Percentiles rank a stretch among this genome's conserved stretches.
phyloP scores from a whole-genome alignment of 805 yeast genomes.

The Saccharomyces paradoxus region DNA sequence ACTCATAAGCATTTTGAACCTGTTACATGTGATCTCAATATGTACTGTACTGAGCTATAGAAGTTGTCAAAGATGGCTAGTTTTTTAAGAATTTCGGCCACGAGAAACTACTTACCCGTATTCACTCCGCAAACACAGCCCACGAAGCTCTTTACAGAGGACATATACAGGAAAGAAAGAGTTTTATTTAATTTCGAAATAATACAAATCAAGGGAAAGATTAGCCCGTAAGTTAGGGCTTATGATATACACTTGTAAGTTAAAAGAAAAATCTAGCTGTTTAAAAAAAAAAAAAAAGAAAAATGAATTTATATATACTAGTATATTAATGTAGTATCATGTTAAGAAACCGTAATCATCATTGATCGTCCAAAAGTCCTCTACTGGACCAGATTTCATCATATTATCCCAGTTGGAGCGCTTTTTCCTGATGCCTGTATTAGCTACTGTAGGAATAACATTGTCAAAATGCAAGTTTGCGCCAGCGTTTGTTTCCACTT shows the following conservation, averaged over 20 bases:
- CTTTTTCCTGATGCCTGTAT: not conserved
- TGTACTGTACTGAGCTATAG: not conserved
- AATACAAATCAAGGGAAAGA: not conserved
- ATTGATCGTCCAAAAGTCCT: slow-evolving; percentile 42
- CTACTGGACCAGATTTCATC: slow-evolving; percentile 27
- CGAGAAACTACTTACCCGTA: not conserved
- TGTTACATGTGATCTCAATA: not conserved
- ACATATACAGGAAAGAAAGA: not conserved
- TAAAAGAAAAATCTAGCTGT: not conserved
- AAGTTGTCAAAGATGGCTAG: not conserved
- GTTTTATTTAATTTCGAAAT: not conserved
- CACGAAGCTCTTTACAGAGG: not conserved
- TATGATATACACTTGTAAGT: too few species aligned
- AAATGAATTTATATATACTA: not conserved
- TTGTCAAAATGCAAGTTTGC: not conserved
- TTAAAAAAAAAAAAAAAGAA: not conserved
- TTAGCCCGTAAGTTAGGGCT: too few species aligned
- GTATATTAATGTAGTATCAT: slow-evolving; percentile 7
- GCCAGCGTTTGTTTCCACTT: not conserved
- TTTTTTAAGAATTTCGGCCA: not conserved
- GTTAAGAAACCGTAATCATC: slow-evolving; percentile 43
- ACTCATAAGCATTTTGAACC: not conserved
- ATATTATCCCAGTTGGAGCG: not conserved
- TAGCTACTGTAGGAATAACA: not conserved
- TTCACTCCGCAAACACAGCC: too few species aligned